A percentile compares a stretch with the other conserved stretches of the same genome.
Evolutionary conservation across 345 rosid species (phyloP).

Genomic region (Orychophragmus violaceus): DNA sequence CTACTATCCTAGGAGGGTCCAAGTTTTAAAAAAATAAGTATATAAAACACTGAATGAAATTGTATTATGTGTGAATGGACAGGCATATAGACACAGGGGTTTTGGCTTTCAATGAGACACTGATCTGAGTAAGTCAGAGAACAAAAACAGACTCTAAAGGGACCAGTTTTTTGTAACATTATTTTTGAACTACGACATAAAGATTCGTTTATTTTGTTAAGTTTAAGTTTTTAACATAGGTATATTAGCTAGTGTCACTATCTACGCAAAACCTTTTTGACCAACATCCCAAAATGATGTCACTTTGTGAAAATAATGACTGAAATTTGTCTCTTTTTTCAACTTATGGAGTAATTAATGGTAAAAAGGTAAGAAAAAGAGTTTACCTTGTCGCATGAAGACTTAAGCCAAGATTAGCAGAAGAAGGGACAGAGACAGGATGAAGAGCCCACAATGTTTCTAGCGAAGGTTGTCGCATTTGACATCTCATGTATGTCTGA

Average conservation of each 20-base stretch:
- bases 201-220: constrained; percentile 24
- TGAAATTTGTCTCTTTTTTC: background rate
- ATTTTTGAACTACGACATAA: constrained; percentile 23
- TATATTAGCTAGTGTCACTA: constrained; percentile 33
- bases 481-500: constrained; percentile 77
- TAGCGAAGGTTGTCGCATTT: constrained; percentile 70
- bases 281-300: constrained; percentile 22
- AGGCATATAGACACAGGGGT: constrained; percentile 16
- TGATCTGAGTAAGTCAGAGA: constrained; percentile 32
- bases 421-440: constrained; percentile 79
- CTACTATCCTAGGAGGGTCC: constrained; percentile 5
- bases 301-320: constrained; percentile 17
- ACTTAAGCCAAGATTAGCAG: constrained; percentile 71
- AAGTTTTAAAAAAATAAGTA: background rate
- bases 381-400: constrained; percentile 72
- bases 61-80: constrained; percentile 23
- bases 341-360: constrained; percentile 6
- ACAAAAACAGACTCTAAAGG: constrained; percentile 27
- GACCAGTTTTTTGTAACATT: constrained; percentile 28
- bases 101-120: constrained; percentile 23
- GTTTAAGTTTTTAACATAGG: constrained; percentile 16
- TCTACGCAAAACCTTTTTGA: constrained; percentile 29
- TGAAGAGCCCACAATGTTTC: constrained; percentile 78
- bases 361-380: constrained; percentile 24
- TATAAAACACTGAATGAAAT: background rate